A percentile compares a stretch with the other conserved stretches of the same genome.
Conservation (phyloP, 176 grass and related monocot genomes). For the Oryza nivara region DNA sequence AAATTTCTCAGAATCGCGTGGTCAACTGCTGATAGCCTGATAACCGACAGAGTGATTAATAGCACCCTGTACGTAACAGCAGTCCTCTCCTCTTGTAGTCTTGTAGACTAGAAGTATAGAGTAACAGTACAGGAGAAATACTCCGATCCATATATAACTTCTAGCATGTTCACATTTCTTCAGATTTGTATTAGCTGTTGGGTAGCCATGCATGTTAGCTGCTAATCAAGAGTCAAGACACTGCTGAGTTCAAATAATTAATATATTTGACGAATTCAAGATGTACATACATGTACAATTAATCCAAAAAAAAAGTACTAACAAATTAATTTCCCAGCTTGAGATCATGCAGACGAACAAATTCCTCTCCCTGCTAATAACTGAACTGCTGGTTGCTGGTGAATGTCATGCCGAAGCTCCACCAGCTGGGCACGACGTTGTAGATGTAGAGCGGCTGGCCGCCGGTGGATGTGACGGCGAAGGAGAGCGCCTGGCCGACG, state of each 20-base stretch:
- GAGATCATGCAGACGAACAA: background rate
- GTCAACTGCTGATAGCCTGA: no score
- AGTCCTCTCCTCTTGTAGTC: no score
- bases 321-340: background rate
- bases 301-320: background rate
- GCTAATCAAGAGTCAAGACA: background rate
- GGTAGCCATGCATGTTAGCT: background rate
- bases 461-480: conserved; percentile 47
- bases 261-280: background rate
- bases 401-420: conserved; percentile 54
- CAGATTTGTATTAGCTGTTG: background rate
- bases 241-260: background rate
- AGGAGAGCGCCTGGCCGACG: conserved; percentile 52
- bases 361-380: background rate
- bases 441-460: conserved; percentile 43
- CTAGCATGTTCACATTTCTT: background rate
- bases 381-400: conserved; percentile 47
- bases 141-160: no score
- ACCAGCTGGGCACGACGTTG: conserved; percentile 42
- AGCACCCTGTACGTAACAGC: no score
- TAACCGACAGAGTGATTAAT: no score
- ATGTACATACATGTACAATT: background rate
- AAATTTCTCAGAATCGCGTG: no score
- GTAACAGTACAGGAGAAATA: no score
- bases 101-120: no score